phyloP scores from a whole-genome alignment of 2,329 filamentous ascomycete species.

The Sporothrix sp. region DNA sequence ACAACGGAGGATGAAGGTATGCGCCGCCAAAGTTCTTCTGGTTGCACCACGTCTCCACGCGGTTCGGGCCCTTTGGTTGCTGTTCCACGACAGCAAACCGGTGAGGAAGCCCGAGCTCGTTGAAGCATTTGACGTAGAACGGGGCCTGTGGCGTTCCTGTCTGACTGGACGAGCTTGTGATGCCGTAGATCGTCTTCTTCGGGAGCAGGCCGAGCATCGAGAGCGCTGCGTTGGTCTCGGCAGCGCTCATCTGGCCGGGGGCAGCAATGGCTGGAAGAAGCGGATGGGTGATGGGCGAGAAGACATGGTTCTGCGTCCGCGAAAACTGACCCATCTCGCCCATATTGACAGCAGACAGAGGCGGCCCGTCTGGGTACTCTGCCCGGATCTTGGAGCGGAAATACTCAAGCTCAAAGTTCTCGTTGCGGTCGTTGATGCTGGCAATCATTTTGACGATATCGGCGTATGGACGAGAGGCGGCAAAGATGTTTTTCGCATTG shows the following conservation, averaged over 20 bases:
- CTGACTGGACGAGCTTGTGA: constrained; percentile 58
- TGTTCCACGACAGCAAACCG: constrained; percentile 67
- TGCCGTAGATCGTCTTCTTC: constrained; percentile 70
- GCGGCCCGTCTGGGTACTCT: constrained; percentile 58
- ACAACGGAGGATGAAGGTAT: constrained; percentile 65
- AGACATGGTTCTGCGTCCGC: constrained; percentile 72
- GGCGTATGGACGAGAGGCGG: constrained; percentile 61
- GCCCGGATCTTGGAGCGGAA: constrained; percentile 69
- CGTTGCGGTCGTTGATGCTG: constrained; percentile 69
- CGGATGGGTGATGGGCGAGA: constrained; percentile 81
- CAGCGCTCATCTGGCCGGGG: constrained; percentile 74
- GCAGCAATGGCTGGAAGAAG: constrained; percentile 75
- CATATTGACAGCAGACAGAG: constrained; percentile 80
- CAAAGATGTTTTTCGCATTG: constrained; percentile 62
- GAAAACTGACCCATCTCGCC: constrained; percentile 78
- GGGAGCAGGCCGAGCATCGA: constrained; percentile 72
- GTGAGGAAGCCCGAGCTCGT: constrained; percentile 76
- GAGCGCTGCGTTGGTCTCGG: constrained; percentile 73
- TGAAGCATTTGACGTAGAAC: constrained; percentile 79
- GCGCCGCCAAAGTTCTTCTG: constrained; percentile 73
- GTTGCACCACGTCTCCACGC: constrained; percentile 61
- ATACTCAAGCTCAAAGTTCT: constrained; percentile 85
- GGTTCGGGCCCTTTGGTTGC: constrained; percentile 51
- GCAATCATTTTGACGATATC: constrained; percentile 90
- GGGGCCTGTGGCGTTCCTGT: constrained; percentile 61